Conservation (phyloP, 2,329 filamentous ascomycete genomes). For the Exophiala lecanii-corni region DNA sequence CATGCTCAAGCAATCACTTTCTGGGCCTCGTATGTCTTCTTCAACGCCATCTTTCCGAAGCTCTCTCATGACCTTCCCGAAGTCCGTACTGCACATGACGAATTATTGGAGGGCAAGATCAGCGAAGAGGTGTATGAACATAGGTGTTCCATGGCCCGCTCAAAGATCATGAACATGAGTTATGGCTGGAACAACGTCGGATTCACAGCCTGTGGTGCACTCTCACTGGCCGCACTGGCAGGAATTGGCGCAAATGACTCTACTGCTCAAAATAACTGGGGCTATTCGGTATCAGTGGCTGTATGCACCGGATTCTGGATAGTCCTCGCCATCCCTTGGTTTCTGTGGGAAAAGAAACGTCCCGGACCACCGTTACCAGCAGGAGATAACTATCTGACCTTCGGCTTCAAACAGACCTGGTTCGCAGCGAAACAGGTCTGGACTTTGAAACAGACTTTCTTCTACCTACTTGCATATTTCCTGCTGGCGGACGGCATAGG, state of each 20-base stretch:
- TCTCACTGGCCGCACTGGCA: slow-evolving; percentile 24
- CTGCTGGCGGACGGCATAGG: slow-evolving; percentile 40
- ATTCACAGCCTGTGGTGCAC: not conserved
- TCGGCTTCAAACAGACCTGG: slow-evolving; percentile 41
- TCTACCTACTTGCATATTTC: slow-evolving; percentile 41
- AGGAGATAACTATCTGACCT: slow-evolving; percentile 37
- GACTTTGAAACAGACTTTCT: slow-evolving; percentile 38
- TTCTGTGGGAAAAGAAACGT: slow-evolving; percentile 39
- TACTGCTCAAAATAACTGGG: slow-evolving; percentile 42
- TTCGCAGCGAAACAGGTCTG: slow-evolving; percentile 36
- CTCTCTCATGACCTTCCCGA: slow-evolving; percentile 41
- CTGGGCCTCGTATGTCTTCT: slow-evolving; percentile 40
- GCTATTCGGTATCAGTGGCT: slow-evolving; percentile 36
- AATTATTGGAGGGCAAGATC: slow-evolving; percentile 37
- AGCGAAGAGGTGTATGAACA: slow-evolving; percentile 36
- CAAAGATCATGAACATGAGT: slow-evolving; percentile 35
- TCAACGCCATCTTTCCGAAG: slow-evolving; percentile 30
- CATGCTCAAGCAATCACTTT: slow-evolving; percentile 31
- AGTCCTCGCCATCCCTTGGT: slow-evolving; percentile 41
- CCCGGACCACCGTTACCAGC: slow-evolving; percentile 38
- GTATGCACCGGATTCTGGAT: slow-evolving; percentile 35
- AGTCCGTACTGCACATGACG: slow-evolving; percentile 39
- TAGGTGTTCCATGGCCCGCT: slow-evolving; percentile 39
- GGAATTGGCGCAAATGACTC: slow-evolving; percentile 36
- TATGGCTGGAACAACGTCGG: slow-evolving; percentile 6